These are phyloP conservation scores for Populus pruinosa DNA, from an alignment of 345 rosid species.

Conservation along the genomic window DNA sequence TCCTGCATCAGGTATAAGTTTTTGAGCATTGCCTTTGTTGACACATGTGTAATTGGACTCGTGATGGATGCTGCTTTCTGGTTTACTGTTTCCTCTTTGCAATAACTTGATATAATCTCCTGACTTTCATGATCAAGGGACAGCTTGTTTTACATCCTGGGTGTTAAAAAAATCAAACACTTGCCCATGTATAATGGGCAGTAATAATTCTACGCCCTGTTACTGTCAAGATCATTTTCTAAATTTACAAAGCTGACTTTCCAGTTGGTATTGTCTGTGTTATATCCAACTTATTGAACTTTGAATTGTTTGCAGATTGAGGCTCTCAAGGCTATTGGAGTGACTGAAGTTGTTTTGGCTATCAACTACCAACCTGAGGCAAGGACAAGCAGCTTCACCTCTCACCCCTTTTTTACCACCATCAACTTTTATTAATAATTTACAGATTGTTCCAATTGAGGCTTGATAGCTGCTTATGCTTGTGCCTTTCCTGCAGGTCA, in stretches of 20 bases:
- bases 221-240: neutral
- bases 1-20: constrained; percentile 83
- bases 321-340: constrained; percentile 95
- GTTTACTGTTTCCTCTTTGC: neutral
- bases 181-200: neutral
- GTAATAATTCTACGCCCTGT: neutral
- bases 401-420: neutral
- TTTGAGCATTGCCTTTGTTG: neutral
- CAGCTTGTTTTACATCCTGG: neutral
- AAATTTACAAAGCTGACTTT: neutral
- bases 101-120: neutral
- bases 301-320: constrained; percentile 55
- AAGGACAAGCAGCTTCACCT: constrained; percentile 2
- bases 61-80: neutral
- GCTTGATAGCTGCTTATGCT: neutral
- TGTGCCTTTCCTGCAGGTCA: constrained; percentile 47
- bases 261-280: neutral
- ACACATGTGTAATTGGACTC: neutral
- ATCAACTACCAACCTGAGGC: constrained; percentile 98
- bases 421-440: neutral
- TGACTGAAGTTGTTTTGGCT: constrained; percentile 93
- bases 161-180: neutral
- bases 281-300: neutral
- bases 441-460: neutral
- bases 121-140: neutral